Evolutionary conservation across 73 alveolate species (phyloP).

Genomic region (Blepharisma japonicum): DNA sequence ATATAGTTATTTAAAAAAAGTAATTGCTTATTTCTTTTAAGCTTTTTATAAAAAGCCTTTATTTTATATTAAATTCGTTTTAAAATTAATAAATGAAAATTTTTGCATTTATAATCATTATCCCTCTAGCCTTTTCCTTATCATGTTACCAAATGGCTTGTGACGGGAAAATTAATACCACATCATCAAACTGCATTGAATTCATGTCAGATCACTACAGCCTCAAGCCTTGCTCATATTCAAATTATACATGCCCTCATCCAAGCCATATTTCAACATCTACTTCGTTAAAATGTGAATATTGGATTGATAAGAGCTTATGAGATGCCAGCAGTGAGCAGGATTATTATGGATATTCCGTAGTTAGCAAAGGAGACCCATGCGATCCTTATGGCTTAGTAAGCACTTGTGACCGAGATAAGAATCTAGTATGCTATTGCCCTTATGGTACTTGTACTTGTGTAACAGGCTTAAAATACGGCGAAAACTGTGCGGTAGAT

Average conservation of each 20-base stretch:
- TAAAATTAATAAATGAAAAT: too few relatives aligned
- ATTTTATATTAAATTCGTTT: too few relatives aligned
- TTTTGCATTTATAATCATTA: too few relatives aligned
- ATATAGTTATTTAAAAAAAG: too few relatives aligned
- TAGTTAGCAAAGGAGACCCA: slow-evolving; percentile 26
- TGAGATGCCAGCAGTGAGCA: slow-evolving; percentile 14
- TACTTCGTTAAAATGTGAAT: slow-evolving; percentile 18
- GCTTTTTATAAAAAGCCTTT: too few relatives aligned
- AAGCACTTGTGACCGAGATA: slow-evolving; percentile 27
- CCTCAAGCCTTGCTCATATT: background rate
- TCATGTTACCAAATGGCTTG: too few relatives aligned
- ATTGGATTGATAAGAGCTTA: slow-evolving; percentile 16
- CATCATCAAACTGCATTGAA: too few relatives aligned
- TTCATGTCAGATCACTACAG: background rate
- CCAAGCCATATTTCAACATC: slow-evolving; percentile 29
- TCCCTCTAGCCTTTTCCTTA: too few relatives aligned
- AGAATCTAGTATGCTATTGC: slow-evolving; percentile 38
- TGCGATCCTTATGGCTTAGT: slow-evolving; percentile 34
- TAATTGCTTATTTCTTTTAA: too few relatives aligned
- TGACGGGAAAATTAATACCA: too few relatives aligned
- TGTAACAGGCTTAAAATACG: slow-evolving; percentile 9
- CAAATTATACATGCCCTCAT: slow-evolving; percentile 22
- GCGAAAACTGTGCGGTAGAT: background rate
- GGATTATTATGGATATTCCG: slow-evolving; percentile 20
- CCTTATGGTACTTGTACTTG: background rate